Evolutionary conservation across 106 monocot species (phyloP).

Genomic region (Narthecium ossifragum): DNA sequence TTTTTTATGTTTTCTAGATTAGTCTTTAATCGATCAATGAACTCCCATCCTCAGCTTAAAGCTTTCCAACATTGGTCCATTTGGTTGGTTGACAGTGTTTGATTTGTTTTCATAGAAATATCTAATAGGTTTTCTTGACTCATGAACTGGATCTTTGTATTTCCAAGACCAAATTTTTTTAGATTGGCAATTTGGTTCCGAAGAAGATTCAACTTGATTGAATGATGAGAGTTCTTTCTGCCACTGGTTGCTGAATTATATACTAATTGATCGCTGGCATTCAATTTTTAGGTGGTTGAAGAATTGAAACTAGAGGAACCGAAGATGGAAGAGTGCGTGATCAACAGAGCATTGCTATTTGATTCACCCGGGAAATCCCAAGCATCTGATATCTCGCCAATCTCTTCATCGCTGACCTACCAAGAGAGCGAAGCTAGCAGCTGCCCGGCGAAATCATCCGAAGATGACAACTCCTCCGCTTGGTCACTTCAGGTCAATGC

Average conservation of each 20-base stretch:
- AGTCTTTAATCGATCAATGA: too few relatives aligned
- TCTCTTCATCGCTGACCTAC: constrained; percentile 30
- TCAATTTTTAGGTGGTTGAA: constrained; percentile 23
- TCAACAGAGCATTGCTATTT: constrained; percentile 73
- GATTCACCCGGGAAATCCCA: constrained; percentile 70
- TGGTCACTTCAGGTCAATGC: constrained; percentile 72
- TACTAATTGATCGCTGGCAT: too few relatives aligned
- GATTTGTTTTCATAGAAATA: background rate
- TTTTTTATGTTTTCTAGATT: background rate
- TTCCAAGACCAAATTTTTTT: background rate
- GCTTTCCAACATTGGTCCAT: background rate
- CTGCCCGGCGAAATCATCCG: constrained; percentile 14
- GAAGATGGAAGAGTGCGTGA: constrained; percentile 20
- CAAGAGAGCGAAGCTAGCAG: constrained; percentile 29
- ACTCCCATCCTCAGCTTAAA: too few relatives aligned
- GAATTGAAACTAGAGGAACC: constrained; percentile 16
- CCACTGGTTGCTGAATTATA: too few relatives aligned
- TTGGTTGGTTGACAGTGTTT: background rate
- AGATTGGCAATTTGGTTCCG: too few relatives aligned
- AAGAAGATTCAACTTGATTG: too few relatives aligned
- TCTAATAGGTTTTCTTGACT: background rate
- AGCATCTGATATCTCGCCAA: constrained; percentile 6
- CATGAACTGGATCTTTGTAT: too few relatives aligned
- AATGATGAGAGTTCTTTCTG: too few relatives aligned
- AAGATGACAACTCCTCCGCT: constrained; percentile 45